phyloP scores from a whole-genome alignment of 345 rosid species.

The Populus nigra region DNA sequence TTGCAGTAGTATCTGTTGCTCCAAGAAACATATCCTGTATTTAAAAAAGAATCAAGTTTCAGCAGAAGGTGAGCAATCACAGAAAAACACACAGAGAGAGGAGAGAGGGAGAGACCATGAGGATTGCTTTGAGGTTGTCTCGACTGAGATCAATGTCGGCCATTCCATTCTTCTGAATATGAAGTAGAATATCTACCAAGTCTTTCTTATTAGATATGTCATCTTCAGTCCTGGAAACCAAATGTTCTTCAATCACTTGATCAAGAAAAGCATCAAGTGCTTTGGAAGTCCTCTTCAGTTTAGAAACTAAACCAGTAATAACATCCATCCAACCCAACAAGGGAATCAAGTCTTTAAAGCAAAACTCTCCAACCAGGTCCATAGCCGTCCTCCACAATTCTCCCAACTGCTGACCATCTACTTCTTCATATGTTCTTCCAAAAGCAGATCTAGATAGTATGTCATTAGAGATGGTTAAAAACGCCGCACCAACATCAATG shows the following conservation, averaged over 20 bases:
- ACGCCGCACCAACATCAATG: not conserved
- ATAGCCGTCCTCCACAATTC: slow-evolving; percentile 13
- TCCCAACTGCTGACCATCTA: not conserved
- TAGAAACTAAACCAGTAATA: slow-evolving; percentile 13
- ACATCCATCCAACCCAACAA: slow-evolving; percentile 20
- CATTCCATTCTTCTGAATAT: not conserved
- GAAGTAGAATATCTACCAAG: slow-evolving; percentile 18
- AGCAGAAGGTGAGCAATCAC: not conserved
- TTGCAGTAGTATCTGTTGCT: slow-evolving; percentile 18
- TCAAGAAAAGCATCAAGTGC: slow-evolving; percentile 6
- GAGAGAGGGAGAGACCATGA: not conserved
- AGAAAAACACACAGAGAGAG: not conserved
- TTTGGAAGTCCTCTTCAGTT: not conserved
- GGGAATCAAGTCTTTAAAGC: slow-evolving; percentile 24
- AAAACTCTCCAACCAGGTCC: slow-evolving; percentile 8
- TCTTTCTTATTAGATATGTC: not conserved
- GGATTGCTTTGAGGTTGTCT: slow-evolving; percentile 9
- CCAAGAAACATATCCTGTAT: slow-evolving; percentile 27
- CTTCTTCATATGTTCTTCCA: slow-evolving; percentile 2
- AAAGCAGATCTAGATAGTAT: slow-evolving; percentile 8
- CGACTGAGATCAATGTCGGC: slow-evolving; percentile 6
- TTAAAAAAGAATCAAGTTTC: not conserved
- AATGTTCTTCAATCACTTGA: slow-evolving; percentile 15
- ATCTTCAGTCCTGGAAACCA: not conserved
- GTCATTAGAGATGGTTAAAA: not conserved